phyloP scores from a whole-genome alignment of 2,329 filamentous ascomycete genomes.

The Helotiales sp. region DNA sequence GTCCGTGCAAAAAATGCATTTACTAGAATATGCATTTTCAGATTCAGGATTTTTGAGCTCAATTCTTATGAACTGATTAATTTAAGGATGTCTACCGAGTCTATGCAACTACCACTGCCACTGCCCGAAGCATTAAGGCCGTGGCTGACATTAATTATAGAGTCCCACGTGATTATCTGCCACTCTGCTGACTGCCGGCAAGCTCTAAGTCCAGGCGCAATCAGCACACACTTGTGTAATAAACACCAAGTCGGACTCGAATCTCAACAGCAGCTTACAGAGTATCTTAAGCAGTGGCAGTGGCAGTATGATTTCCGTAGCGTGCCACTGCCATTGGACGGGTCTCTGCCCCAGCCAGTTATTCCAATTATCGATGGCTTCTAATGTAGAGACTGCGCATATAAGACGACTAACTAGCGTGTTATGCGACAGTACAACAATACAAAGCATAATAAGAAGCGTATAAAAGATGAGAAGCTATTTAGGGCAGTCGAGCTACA shows the following conservation, averaged over 20 bases:
- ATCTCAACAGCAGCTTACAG: neutral
- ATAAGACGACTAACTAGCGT: neutral
- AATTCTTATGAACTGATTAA: neutral
- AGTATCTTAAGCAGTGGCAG: neutral
- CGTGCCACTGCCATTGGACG: neutral
- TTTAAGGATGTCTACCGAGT: neutral
- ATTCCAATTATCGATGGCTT: neutral
- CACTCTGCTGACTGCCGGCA: neutral
- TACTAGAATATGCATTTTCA: neutral
- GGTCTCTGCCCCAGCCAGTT: neutral
- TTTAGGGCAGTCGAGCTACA: too few species aligned
- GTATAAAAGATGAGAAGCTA: neutral
- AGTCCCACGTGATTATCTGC: neutral
- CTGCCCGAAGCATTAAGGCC: neutral
- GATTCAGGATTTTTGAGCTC: neutral
- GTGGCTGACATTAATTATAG: neutral
- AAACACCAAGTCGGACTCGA: neutral
- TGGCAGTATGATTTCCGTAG: neutral
- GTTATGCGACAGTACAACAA: neutral
- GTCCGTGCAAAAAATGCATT: neutral
- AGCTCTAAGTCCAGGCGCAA: neutral
- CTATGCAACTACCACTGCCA: neutral
- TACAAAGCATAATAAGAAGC: neutral
- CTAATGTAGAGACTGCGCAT: neutral
- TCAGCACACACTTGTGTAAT: neutral